Base-by-base conservation (phyloP, 169 alveolate genomes). In the Cardiosporidium cionae region DNA sequence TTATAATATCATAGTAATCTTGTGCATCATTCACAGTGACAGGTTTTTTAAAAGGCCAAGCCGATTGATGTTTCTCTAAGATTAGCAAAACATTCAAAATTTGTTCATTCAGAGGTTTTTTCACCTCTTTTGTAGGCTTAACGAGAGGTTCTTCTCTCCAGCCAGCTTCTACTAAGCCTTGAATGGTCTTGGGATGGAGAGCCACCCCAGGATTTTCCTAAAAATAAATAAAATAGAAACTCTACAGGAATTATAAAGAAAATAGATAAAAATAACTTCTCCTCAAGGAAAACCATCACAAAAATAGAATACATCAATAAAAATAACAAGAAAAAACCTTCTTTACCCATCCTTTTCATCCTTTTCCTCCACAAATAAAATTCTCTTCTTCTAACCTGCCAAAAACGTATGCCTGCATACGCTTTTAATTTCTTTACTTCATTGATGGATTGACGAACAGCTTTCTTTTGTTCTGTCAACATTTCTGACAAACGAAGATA, bases 41-140 rank as follows among this genome's bases (percentile, higher is more conserved):
- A 1, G 99, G 99, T 70, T 94, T 92, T 65, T 92, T 76, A 83
- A 96, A 97, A 1, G 97, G 97, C 97, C 97, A 93, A 1, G 96
- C 87, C 22, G 90, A 84, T 52, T 86, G 92, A 32, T 92, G 96
- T 32, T 90, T 84, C 63, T 86, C 89, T 28, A 92, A 82, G 34
- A 80, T 70, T 35, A 84, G 86, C 16, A 92, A 75, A 32, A 91
- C 80, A 32, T 80, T 88, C 76, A 87, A 70, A 29, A 90, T 92
- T 82, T 83, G 92, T 83, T 79, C 93, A 86, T 86, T 89, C 78
- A 81, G 87, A 52, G 86, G 85, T 64, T 74, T 53, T 29, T 68
- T 82, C 73, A 72, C 78, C 73, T 76, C 78, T 22, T 84, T 70
- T 36, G 78, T 29, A 67, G 65, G 76, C 78, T 32, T 52, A 9